A percentile compares a stretch with the other conserved stretches of the same genome.
Evolutionary conservation across 1,284 basidiomycete species (phyloP).

Genomic region (Mycena citricolor): DNA sequence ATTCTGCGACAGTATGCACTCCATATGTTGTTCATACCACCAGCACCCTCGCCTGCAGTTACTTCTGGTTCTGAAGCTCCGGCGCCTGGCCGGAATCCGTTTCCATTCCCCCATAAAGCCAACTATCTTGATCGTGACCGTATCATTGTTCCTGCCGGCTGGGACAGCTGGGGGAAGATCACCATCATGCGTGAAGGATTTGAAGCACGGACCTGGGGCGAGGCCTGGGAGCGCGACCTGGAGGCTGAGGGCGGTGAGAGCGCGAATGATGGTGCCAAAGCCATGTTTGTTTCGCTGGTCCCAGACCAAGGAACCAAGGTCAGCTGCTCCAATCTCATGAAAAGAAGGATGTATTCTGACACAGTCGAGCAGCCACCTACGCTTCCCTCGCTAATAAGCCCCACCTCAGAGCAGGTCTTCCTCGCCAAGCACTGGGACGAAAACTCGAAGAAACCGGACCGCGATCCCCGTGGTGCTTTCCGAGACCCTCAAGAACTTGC

Average conservation of each 20-base stretch:
- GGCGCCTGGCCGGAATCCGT: constrained; percentile 68
- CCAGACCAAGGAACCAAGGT: constrained; percentile 75
- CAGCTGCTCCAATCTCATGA: constrained; percentile 19
- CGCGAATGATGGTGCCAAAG: constrained; percentile 52
- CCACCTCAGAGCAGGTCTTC: constrained; percentile 84
- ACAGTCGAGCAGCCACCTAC: constrained; percentile 51
- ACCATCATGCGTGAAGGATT: constrained; percentile 89
- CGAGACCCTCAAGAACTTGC: constrained; percentile 63
- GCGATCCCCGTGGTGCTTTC: constrained; percentile 87
- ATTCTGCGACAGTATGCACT: constrained; percentile 85
- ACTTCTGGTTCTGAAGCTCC: constrained; percentile 46
- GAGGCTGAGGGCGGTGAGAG: constrained; percentile 42
- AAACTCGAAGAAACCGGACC: constrained; percentile 82
- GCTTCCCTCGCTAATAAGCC: constrained; percentile 73
- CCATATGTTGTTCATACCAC: constrained; percentile 82
- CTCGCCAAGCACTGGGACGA: constrained; percentile 86
- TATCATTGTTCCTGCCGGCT: constrained; percentile 90
- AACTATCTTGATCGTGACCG: constrained; percentile 92
- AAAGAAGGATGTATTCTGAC: constrained; percentile 12
- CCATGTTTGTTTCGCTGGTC: constrained; percentile 61
- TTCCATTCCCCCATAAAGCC: constrained; percentile 84
- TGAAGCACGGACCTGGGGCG: constrained; percentile 77
- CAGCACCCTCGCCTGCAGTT: constrained; percentile 59
- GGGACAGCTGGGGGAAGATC: constrained; percentile 99
- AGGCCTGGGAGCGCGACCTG: constrained; percentile 80